These are phyloP conservation scores for Phoma herbarum DNA, from an alignment of 2,329 filamentous ascomycete genomes.

Conservation along the genomic window DNA sequence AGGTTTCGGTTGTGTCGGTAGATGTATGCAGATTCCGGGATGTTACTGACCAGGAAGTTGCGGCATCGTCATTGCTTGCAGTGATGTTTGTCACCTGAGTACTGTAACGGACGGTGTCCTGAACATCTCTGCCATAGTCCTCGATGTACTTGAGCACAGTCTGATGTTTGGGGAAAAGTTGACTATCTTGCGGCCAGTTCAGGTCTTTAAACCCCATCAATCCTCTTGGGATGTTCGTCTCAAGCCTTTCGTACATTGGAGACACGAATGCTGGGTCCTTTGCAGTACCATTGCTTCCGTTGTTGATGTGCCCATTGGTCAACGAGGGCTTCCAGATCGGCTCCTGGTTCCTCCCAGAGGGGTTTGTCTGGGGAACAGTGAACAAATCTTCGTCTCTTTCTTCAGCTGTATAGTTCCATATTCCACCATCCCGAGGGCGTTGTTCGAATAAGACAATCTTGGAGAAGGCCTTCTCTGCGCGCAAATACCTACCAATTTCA, in stretches of 20 bases:
- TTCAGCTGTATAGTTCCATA: conserved; percentile 80
- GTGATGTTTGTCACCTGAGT: conserved; percentile 72
- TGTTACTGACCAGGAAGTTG: conserved; percentile 67
- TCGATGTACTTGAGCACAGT: conserved; percentile 78
- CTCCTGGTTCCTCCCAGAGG: conserved; percentile 67
- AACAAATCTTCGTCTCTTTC: conserved; percentile 57
- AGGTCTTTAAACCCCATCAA: conserved; percentile 83
- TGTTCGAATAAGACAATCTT: conserved; percentile 84
- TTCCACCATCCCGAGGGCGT: conserved; percentile 76
- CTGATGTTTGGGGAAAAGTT: conserved; percentile 77
- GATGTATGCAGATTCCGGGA: conserved; percentile 60
- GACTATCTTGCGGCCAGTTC: conserved; percentile 68
- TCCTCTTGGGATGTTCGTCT: conserved; percentile 85
- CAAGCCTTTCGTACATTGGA: conserved; percentile 81
- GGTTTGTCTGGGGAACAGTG: conserved; percentile 72
- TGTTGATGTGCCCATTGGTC: background rate
- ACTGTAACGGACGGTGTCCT: conserved; percentile 72
- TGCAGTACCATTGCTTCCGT: background rate
- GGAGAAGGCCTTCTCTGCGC: conserved; percentile 74
- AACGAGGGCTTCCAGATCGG: conserved; percentile 60
- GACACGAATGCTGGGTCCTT: conserved; percentile 73
- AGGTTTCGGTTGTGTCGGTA: conserved; percentile 57
- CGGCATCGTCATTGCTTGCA: conserved; percentile 31
- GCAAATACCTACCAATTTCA: conserved; percentile 66
- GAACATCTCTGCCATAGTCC: conserved; percentile 73